Evolutionary conservation across 495 filamentous ascomycete genomes (phyloP).

Genomic region (Viridothelium virens): DNA sequence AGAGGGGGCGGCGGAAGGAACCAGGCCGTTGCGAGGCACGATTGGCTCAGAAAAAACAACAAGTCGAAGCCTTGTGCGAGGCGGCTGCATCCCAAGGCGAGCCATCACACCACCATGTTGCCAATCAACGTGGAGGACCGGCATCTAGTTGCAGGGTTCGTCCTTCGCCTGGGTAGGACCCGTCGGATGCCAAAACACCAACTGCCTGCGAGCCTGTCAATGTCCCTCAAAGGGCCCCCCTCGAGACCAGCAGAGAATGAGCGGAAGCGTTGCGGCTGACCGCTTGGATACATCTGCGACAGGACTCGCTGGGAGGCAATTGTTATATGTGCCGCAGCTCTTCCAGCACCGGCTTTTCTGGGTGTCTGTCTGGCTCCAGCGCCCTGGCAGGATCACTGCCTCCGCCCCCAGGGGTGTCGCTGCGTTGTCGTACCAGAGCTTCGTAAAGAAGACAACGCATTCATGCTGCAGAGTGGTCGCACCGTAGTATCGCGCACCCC

Average conservation of each 20-base stretch:
- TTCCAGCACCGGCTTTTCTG: background rate
- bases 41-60: background rate
- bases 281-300: background rate
- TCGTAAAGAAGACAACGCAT: background rate
- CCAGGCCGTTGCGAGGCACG: background rate
- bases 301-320: background rate
- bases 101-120: constrained; percentile 7
- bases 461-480: constrained; percentile 2
- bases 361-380: background rate
- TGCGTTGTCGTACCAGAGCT: background rate
- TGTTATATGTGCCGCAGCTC: constrained; percentile 6
- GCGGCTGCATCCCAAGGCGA: background rate
- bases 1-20: background rate
- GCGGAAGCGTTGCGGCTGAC: background rate
- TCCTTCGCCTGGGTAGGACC: constrained; percentile 5
- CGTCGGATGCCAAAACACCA: constrained; percentile 8
- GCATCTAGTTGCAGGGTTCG: background rate
- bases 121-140: constrained; percentile 3
- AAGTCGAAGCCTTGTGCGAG: background rate
- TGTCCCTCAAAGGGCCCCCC: background rate
- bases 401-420: background rate
- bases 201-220: constrained; percentile 7
- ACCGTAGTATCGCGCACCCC: background rate
- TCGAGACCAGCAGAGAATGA: background rate
- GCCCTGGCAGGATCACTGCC: background rate